A percentile compares a stretch with the other conserved stretches of the same genome.
Evolutionary conservation across 176 grass and related monocot species (phyloP).

Genomic region (Typha latifolia): DNA sequence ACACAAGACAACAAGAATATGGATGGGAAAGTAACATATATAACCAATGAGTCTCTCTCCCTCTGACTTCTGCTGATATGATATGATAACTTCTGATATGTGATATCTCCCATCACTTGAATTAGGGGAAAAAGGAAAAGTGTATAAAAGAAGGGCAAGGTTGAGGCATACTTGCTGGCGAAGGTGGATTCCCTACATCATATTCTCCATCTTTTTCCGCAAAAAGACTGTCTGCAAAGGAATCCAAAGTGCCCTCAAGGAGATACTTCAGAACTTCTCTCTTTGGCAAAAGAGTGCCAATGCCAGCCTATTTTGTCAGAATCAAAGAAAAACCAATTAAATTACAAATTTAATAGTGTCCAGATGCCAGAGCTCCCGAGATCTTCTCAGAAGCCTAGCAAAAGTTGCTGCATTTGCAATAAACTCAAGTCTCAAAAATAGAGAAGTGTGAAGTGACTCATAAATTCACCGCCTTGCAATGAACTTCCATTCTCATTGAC

Average conservation of each 20-base stretch:
- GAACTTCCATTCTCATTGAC: not conserved
- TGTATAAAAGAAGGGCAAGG: conserved; percentile 1
- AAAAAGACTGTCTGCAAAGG: conserved; percentile 34
- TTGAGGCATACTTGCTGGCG: conserved; percentile 33
- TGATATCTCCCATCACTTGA: not conserved
- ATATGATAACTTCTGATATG: no score
- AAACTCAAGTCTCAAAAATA: not conserved
- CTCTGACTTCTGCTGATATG: no score
- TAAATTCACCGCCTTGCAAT: not conserved
- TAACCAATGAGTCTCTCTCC: no score
- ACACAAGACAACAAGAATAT: no score
- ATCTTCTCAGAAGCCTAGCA: not conserved
- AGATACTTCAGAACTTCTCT: conserved; percentile 50
- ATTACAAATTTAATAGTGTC: not conserved
- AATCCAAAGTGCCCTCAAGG: conserved; percentile 57
- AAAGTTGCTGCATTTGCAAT: not conserved
- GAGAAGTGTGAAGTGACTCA: not conserved
- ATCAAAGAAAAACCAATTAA: conserved; percentile 11
- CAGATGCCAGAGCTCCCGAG: not conserved
- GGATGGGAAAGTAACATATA: no score
- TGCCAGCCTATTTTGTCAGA: conserved; percentile 34
- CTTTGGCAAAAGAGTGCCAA: conserved; percentile 34
- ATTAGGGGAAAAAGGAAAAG: conserved; percentile 4
- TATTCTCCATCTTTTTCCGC: conserved; percentile 44
- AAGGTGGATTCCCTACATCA: conserved; percentile 11